Evolutionary conservation across 75 land plant genomes (phyloP).

Genomic region (Pinus taeda): DNA sequence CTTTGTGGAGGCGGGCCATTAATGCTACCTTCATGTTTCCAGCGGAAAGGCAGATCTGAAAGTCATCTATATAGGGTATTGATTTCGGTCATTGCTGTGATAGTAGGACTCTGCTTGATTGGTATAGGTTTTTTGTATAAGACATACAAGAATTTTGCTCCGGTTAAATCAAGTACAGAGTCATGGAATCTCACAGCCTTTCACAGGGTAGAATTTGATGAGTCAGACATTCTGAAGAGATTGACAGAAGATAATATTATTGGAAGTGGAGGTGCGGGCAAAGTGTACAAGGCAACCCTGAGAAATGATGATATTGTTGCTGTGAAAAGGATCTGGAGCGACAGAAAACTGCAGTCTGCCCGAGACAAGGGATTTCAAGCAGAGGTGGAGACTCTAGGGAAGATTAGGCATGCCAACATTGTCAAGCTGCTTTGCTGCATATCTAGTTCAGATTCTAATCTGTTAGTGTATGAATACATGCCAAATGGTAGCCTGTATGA

Average conservation of each 20-base stretch:
- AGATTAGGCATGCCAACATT: constrained; percentile 69
- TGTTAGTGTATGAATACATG: constrained; percentile 38
- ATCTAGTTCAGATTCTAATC: constrained; percentile 41
- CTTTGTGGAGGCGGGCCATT: constrained; percentile 6
- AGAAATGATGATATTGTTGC: constrained; percentile 26
- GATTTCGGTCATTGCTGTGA: constrained; percentile 3
- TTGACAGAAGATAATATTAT: constrained; percentile 59
- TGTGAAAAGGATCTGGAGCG: constrained; percentile 36
- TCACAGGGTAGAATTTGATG: constrained; percentile 65
- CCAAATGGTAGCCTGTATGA: constrained; percentile 59
- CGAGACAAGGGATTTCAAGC: constrained; percentile 45
- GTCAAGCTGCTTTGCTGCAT: constrained; percentile 80
- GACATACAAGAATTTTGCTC: constrained; percentile 8
- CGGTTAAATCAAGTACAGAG: too few relatives aligned
- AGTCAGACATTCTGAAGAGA: constrained; percentile 31
- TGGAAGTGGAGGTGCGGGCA: constrained; percentile 74
- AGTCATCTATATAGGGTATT: not conserved
- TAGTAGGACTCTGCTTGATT: not conserved
- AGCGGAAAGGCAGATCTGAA: not conserved
- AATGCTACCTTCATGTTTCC: not conserved
- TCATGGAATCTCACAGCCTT: constrained; percentile 83
- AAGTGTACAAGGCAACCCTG: constrained; percentile 47
- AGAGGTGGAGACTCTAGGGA: constrained; percentile 56
- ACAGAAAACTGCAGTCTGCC: not conserved
- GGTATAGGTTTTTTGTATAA: not conserved